phyloP scores from a whole-genome alignment of 768 basidiomycete genomes.

The Paxillus ammoniavirescens region DNA sequence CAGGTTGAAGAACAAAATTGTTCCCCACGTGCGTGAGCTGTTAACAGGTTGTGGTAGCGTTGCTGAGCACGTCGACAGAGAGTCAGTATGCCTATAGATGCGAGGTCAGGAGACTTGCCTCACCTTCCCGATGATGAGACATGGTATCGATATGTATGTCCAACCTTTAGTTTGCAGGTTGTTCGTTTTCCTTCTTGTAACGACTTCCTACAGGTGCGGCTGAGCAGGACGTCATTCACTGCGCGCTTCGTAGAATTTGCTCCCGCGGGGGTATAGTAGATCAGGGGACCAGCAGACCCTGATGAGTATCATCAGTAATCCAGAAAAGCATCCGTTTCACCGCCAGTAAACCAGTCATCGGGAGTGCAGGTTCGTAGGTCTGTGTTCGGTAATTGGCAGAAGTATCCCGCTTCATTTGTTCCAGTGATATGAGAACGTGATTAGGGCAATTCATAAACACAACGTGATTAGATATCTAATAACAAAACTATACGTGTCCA shows the following conservation, averaged over 20 bases:
- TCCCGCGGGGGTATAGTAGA: conserved; percentile 3
- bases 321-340: too few species aligned
- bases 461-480: conserved; percentile 15
- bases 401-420: too few species aligned
- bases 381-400: too few species aligned
- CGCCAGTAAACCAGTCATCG: too few species aligned
- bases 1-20: conserved; percentile 31
- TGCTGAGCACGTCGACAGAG: conserved; percentile 4
- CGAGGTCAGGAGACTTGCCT: conserved; percentile 32
- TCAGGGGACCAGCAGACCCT: background rate
- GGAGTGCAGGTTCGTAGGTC: too few species aligned
- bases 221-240: conserved; percentile 15
- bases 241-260: conserved; percentile 21
- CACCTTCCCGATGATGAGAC: conserved; percentile 32
- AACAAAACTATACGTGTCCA: background rate
- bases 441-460: background rate
- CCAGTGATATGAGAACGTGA: background rate
- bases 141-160: conserved; percentile 34
- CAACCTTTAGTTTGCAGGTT: background rate
- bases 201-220: conserved; percentile 8
- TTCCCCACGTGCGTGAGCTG: conserved; percentile 36
- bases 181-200: background rate
- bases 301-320: too few species aligned
- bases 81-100: conserved; percentile 27
- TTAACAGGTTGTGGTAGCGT: background rate